Base-by-base conservation (phyloP, 495 filamentous ascomycete species). In the Clavariopsis aquatica region DNA sequence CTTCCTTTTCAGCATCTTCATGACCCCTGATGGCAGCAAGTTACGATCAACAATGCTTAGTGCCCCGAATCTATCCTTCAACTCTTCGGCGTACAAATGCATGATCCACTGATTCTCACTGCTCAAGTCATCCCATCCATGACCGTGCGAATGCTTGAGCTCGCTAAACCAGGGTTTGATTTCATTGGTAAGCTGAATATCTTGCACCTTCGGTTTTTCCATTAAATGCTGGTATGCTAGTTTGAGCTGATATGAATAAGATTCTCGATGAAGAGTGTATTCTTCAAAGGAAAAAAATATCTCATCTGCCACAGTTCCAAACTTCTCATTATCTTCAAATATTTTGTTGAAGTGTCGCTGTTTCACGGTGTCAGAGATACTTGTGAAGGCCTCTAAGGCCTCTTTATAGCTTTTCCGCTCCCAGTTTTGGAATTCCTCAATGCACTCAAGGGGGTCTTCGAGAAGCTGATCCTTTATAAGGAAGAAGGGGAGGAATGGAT, bases 401-500 rank as follows among this genome's bases (percentile, higher is more conserved):
- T 54, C 52, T 22, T 55, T 36, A 26, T 27, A 61, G 22, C 9
- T 26, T 17, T 52, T 49, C 5, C 24, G 45, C 47, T 61, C 57
- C 6, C 6, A 6, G 19, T 52, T 53, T 8, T 31, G 29, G 46
- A 51, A 61, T 5, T 49, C 57, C 38, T 3, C 2, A 1, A 52
- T 61, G 27, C 29, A 24, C 17, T 61, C 43, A n/a, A 6, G 43
- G 8, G 57, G 47, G 43, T 49, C 57, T n/a, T 31, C 20, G 22
- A 51, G 23, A 13, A 61, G 10, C 8, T 52, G 19, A n/a, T 52
- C 43, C 38, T 38, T 49, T 1, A 61, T 47, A 7, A 61, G 1
- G 17, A 52, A 52, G 43, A 36, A 54, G 2, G 52, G 57, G 27
- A 61, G 36, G 57, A 61, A 61, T 29, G 57, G 57, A 47, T 61